Percentiles rank a stretch among this genome's conserved stretches.
These are phyloP conservation scores for Pisolithus marmoratus DNA, from an alignment of 768 basidiomycete genomes.

Conservation along the genomic window DNA sequence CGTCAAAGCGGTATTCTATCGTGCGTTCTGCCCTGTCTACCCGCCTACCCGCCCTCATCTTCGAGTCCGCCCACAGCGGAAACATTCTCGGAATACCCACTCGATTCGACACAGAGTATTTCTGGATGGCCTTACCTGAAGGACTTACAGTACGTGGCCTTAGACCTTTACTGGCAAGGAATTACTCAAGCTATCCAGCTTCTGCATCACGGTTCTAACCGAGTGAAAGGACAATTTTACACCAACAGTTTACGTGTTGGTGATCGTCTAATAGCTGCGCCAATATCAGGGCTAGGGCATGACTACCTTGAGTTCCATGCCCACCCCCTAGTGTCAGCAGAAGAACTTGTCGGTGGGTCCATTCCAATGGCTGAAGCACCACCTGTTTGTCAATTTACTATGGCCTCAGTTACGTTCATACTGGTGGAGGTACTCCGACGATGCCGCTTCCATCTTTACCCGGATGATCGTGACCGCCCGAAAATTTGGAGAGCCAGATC, in stretches of 20 bases:
- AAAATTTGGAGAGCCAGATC: slow-evolving; percentile 38
- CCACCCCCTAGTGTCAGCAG: slow-evolving; percentile 42
- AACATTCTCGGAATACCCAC: slow-evolving; percentile 56
- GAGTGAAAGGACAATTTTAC: slow-evolving; percentile 45
- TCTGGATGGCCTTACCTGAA: slow-evolving; percentile 54
- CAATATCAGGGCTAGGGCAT: slow-evolving; percentile 46
- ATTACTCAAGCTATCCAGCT: slow-evolving; percentile 30
- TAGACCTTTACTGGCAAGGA: neutral
- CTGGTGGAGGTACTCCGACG: slow-evolving; percentile 62
- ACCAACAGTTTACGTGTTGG: slow-evolving; percentile 43
- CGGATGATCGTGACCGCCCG: slow-evolving; percentile 43
- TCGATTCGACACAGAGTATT: slow-evolving; percentile 55
- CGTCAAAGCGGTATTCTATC: slow-evolving; percentile 48
- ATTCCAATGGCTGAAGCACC: neutral
- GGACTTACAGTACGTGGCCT: slow-evolving; percentile 42
- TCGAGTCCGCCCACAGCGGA: slow-evolving; percentile 31
- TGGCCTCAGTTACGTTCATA: slow-evolving; percentile 47
- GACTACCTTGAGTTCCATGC: slow-evolving; percentile 52
- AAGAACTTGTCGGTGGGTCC: slow-evolving; percentile 46
- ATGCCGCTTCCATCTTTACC: slow-evolving; percentile 47
- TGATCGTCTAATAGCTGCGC: slow-evolving; percentile 43
- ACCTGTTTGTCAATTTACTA: slow-evolving; percentile 8
- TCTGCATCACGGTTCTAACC: slow-evolving; percentile 46
- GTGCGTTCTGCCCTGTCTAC: slow-evolving; percentile 29
- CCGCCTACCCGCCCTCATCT: neutral